Evolutionary conservation across 2,329 filamentous ascomycete species (phyloP).

Genomic region (Hypomyces rosellus): DNA sequence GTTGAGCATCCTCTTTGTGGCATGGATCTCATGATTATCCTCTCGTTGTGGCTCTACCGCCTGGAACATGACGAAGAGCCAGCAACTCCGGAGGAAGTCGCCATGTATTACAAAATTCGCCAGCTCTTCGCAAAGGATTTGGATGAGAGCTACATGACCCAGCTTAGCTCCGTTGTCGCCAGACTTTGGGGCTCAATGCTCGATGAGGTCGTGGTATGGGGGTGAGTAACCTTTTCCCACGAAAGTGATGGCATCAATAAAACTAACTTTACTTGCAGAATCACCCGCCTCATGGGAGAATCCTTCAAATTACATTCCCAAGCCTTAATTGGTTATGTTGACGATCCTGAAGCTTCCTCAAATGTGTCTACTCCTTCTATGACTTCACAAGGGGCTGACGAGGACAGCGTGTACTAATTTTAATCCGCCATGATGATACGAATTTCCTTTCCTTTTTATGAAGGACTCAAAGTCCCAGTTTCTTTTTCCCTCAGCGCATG

Average conservation of each 20-base stretch:
- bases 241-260: background rate
- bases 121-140: conserved; percentile 87
- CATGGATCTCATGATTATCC: conserved; percentile 94
- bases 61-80: conserved; percentile 98
- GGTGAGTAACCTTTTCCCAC: conserved; percentile 58
- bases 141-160: conserved; percentile 71
- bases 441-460: conserved; percentile 27
- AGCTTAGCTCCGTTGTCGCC: conserved; percentile 91
- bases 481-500: conserved; percentile 23
- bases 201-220: conserved; percentile 98
- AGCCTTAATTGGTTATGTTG: conserved; percentile 89
- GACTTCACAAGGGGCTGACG: conserved; percentile 64
- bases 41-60: conserved; percentile 96
- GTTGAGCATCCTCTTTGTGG: conserved; percentile 96
- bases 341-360: conserved; percentile 67
- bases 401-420: conserved; percentile 65
- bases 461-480: conserved; percentile 7
- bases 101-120: conserved; percentile 90
- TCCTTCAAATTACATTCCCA: conserved; percentile 96
- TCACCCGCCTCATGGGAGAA: conserved; percentile 94
- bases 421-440: conserved; percentile 43
- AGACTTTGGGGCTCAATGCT: conserved; percentile 97
- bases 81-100: conserved; percentile 73
- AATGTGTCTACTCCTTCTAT: conserved; percentile 65
- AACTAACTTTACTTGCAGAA: conserved; percentile 44